Base-by-base conservation (phyloP, 352 stramenopile species). In the Phytophthora quininea region DNA sequence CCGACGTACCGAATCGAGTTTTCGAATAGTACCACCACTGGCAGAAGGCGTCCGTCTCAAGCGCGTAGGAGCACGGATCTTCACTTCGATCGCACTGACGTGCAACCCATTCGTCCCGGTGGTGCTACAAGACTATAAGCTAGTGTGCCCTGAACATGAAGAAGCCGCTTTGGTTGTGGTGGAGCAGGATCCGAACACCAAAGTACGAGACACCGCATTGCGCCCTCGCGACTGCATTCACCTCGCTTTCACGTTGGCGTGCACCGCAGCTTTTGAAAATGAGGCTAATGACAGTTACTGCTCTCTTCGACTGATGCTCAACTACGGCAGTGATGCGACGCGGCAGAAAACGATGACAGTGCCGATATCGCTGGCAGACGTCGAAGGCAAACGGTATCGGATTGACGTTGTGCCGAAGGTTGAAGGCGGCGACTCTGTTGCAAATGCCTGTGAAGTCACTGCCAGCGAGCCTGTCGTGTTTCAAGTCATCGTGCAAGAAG, bases 401-500 rank as follows among this genome's bases (percentile, higher is more conserved):
- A 77, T 89, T 24, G 71, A 88, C 15, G 72, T 89, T 2, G 29
- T 73, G 2, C 74, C 76, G 2, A 42, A 68, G 62, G 49, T 30
- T 3, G 24, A 71, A n/a, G 51, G 68, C 4, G 40, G 62, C 3
- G 46, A 48, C 15, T 50, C 53, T 40, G 46, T 37, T 42, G 47
- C 42, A 3, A 53, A 72, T 24, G 40, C 58, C 9, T 27, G 60
- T 30, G 71, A 78, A 32, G 50, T 67, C n/a, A 57, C 54, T 43
- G 45, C 61, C 2, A 74, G 52, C 7, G 80, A 93, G 0, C 72
- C 86, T 46, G 63, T 90, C 30, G 71, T 66, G 1, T 93, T 93
- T 55, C 37, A 63, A 10, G 57, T 93, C 3, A 58, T 64, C 1
- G 74, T 92, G 11, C 69, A 65, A 53, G 62, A 72, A 53, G 58